phyloP scores from a whole-genome alignment of 176 grass and related monocot species.

The Eleusine coracana region DNA sequence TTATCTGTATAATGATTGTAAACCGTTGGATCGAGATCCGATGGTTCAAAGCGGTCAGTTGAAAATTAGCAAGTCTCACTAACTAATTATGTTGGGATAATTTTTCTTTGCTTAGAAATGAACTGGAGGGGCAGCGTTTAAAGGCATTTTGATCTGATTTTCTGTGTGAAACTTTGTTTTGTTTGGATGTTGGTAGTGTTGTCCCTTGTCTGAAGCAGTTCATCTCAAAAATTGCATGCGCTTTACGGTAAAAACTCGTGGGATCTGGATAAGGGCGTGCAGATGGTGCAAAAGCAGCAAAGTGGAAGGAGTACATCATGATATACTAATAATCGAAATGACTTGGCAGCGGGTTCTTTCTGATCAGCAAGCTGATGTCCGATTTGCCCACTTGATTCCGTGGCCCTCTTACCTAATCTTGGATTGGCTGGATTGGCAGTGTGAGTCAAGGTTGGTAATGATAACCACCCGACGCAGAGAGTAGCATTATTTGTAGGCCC shows the following conservation, averaged over 20 bases:
- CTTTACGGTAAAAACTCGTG: neutral
- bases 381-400: slow-evolving; percentile 47
- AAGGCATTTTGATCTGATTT: neutral
- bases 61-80: too few species aligned
- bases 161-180: neutral
- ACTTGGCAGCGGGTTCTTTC: slow-evolving; percentile 49
- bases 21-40: too few species aligned
- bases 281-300: neutral
- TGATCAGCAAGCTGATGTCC: slow-evolving; percentile 37
- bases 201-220: neutral
- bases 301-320: neutral
- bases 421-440: neutral
- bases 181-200: neutral
- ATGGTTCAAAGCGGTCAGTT: too few species aligned
- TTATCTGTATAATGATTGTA: too few species aligned
- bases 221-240: neutral
- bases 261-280: neutral
- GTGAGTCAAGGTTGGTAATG: neutral
- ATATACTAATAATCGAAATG: slow-evolving; percentile 31
- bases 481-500: too few species aligned
- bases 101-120: too few species aligned
- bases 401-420: slow-evolving; percentile 1
- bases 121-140: neutral
- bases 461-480: neutral
- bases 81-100: too few species aligned